Evolutionary conservation across 345 rosid species (phyloP), one percentile per base, ranked within the genome.

Genomic region (Dipteronia sinensis): DNA sequence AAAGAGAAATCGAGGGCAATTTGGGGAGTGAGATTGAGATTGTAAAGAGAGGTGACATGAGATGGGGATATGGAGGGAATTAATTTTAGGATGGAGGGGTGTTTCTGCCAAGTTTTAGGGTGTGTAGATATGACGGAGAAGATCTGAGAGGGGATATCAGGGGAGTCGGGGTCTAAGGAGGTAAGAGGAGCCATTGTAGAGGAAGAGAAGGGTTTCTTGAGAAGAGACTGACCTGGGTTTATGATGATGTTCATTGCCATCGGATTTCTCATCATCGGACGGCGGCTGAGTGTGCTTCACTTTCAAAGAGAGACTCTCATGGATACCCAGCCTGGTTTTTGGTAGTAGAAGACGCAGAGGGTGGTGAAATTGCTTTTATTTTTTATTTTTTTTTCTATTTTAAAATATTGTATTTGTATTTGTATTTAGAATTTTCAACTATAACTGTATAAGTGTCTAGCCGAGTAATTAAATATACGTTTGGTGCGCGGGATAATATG

Each of bases 1-100:
- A 83, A 71, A 66, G 89, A 91, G 77, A 91, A 93, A 40, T 78
- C 74, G 17, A 87, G 84, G 25, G 94, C 91, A 38, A 78, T 85
- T 13, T 78, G 82, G 27, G 96, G 95, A 79, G 83, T 71, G 22
- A 88, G 82, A 75, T 85, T 79, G 72, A 72, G 74, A 6, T 73
- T 67, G 72, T 82, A 84, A 7, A 91, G 75, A 4, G 92, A 85
- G 1, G 91, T 86, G 19, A 93, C 83, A 13, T 86, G 86, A 6
- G 86, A 83, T 10, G 96, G 84, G 55, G 85, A 80, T 66, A 91
- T 73, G 67, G 55, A 66, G 4, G 92, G 86, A 65, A 84, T 74
- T 68, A 91, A 76, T 9, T 78, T 67, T 38, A 63, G 69, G 72
- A 91, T 71, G 0, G 90, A 77, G 7, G 88, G 87, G 71, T 76